Conservation (phyloP, 495 filamentous ascomycete genomes). For the Beverwykella pulmonaria region DNA sequence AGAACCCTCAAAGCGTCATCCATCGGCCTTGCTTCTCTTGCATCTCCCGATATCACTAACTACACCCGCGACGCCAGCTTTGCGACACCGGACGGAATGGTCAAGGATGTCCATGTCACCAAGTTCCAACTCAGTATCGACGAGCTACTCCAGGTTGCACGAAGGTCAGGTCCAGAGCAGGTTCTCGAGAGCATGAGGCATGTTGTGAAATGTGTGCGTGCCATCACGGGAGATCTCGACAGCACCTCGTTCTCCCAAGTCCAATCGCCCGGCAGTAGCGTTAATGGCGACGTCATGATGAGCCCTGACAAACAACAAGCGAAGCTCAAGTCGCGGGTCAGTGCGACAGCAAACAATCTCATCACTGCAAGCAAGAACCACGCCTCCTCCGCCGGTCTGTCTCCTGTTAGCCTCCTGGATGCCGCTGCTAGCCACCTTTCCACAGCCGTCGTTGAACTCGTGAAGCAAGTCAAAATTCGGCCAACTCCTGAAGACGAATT, state of each 20-base stretch:
- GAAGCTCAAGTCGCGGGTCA: constrained; percentile 77
- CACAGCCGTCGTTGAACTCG: constrained; percentile 79
- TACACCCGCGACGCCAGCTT: constrained; percentile 71
- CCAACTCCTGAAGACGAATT: constrained; percentile 72
- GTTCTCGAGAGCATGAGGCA: constrained; percentile 80
- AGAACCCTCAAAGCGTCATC: constrained; percentile 80
- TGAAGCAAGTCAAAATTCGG: constrained; percentile 81
- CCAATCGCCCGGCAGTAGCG: constrained; percentile 39
- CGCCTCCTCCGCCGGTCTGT: constrained; percentile 76
- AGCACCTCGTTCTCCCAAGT: constrained; percentile 36
- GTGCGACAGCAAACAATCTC: constrained; percentile 90
- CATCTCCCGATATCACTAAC: constrained; percentile 59
- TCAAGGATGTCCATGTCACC: constrained; percentile 90
- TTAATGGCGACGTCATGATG: constrained; percentile 49
- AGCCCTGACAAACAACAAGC: constrained; percentile 52
- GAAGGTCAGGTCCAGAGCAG: constrained; percentile 67
- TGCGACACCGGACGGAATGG: constrained; percentile 69
- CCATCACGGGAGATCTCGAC: constrained; percentile 78
- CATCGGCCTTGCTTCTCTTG: constrained; percentile 59
- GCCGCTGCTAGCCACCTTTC: constrained; percentile 93
- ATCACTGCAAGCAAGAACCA: constrained; percentile 94
- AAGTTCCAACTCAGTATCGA: constrained; percentile 95
- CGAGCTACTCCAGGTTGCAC: constrained; percentile 79
- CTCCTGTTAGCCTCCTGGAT: constrained; percentile 90
- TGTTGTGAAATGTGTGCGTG: constrained; percentile 76